Conservation (phyloP, 805 yeast species). For the Kockiozyma suomiensis region DNA sequence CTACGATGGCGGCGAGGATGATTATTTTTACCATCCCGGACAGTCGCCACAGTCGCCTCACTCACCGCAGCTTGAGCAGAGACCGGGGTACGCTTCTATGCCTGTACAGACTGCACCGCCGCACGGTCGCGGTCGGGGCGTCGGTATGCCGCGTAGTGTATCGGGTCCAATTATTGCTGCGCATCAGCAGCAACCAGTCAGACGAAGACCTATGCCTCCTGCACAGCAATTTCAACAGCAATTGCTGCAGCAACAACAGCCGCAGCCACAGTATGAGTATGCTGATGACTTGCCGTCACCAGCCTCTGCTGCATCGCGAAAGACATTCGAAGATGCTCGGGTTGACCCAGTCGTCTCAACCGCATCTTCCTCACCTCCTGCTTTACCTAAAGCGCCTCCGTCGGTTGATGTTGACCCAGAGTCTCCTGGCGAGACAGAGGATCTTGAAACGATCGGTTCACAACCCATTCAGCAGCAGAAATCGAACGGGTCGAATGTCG, state of each 20-base stretch:
- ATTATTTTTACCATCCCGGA: conserved; percentile 8
- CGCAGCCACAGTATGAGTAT: conserved; percentile 3
- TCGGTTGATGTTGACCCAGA: background rate
- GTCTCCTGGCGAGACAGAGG: background rate
- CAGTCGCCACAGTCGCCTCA: conserved; percentile 1
- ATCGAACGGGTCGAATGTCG: conserved; percentile 1
- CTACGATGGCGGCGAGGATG: conserved; percentile 17
- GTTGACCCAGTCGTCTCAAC: background rate
- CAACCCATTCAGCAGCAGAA: background rate
- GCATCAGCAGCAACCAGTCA: background rate
- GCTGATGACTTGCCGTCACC: background rate
- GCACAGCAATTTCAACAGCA: background rate
- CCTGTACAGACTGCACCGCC: conserved; percentile 11
- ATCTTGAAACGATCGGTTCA: background rate
- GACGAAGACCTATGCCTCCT: background rate
- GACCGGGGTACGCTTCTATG: conserved; percentile 9
- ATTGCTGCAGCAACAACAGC: background rate
- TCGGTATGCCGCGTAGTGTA: conserved; percentile 8
- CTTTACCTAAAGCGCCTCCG: no score
- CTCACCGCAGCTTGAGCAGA: conserved; percentile 5
- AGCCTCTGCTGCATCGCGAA: background rate
- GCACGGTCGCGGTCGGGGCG: conserved; percentile 8
- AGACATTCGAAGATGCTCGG: background rate
- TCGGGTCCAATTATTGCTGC: conserved; percentile 4
- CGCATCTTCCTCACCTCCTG: no score